These are phyloP conservation scores for Phialophora macrospora DNA, from an alignment of 2,329 filamentous ascomycete genomes.

Conservation along the genomic window DNA sequence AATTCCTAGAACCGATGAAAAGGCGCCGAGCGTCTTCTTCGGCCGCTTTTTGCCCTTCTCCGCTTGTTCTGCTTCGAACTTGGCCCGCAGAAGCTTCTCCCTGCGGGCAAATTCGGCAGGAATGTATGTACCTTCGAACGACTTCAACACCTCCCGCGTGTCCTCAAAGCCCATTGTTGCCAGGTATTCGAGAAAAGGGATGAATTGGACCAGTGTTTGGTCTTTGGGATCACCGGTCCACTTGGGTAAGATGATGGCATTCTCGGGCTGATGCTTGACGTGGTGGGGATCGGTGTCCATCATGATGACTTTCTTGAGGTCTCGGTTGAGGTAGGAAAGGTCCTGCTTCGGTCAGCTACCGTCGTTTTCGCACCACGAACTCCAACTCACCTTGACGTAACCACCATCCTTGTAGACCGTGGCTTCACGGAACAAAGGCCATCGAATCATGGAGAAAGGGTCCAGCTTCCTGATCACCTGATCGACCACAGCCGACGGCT, in stretches of 20 bases:
- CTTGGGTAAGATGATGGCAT: conserved; percentile 87
- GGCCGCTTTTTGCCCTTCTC: conserved; percentile 69
- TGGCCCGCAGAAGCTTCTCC: conserved; percentile 81
- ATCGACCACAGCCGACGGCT: conserved; percentile 82
- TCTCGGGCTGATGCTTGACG: conserved; percentile 90
- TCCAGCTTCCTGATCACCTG: conserved; percentile 91
- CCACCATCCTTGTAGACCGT: conserved; percentile 95
- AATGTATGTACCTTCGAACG: conserved; percentile 87
- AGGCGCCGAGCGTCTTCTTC: conserved; percentile 65
- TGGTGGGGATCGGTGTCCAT: conserved; percentile 85
- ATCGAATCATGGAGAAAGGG: conserved; percentile 92
- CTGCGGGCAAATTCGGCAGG: conserved; percentile 86
- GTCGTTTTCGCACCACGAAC: conserved; percentile 3
- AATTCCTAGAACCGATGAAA: conserved; percentile 76
- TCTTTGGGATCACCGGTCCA: conserved; percentile 87
- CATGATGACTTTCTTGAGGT: conserved; percentile 92
- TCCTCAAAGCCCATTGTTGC: conserved; percentile 91
- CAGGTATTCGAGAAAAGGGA: conserved; percentile 97
- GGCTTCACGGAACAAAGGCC: conserved; percentile 94
- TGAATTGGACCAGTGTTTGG: conserved; percentile 82
- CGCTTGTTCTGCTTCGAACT: conserved; percentile 70
- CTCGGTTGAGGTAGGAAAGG: conserved; percentile 95
- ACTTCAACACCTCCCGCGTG: conserved; percentile 82
- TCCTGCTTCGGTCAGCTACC: conserved; percentile 63
- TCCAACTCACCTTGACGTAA: conserved; percentile 78